Evolutionary conservation across 2,329 filamentous ascomycete genomes (phyloP), one percentile per base, ranked within the genome.

Genomic region (Fusarium metavorans): DNA sequence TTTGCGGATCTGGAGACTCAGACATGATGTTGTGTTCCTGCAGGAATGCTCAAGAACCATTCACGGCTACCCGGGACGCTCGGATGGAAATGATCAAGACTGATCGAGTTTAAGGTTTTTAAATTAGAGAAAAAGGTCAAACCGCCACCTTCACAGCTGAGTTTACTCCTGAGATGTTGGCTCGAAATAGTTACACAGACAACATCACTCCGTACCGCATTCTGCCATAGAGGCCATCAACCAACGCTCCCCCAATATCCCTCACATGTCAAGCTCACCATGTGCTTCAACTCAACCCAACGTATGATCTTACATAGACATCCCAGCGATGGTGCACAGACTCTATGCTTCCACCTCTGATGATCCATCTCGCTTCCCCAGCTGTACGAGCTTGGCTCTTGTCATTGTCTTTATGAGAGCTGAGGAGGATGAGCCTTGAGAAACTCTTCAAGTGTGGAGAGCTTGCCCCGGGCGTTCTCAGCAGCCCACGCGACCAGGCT

Each of bases 401-500:
- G 48, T 30, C 27, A n/a, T 32, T 4, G 9, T 30, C 23, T 43
- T 25, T 43, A 43, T 25, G 58, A 62, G 7, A 77, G 27, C 6
- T 48, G 64, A 20, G 76, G 61, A 37, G 74, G 66, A 25, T 78
- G 64, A 2, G 37, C 60, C 30, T 68, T 61, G 2, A 79, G 65
- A 27, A 67, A 80, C 57, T 78, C 78, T 16, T 80, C 73, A 4
- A 75, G 61, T 2, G 73, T 72, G 11, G 70, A 66, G 25, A 79
- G 69, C 13, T 35, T 76, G 0, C 76, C 78, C 32, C 75, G 63
- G 7, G 70, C 76, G 18, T 68, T 70, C 60, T 71, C 66, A 20
- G 63, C 67, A 27, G 72, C 72, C 78, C 75, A 75, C 43, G 75
- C 64, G 59, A 79, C 63, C 57, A 72, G 58, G 9, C 73, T 52